phyloP scores from a whole-genome alignment of 768 basidiomycete species.

The Termitomyces sp. region DNA sequence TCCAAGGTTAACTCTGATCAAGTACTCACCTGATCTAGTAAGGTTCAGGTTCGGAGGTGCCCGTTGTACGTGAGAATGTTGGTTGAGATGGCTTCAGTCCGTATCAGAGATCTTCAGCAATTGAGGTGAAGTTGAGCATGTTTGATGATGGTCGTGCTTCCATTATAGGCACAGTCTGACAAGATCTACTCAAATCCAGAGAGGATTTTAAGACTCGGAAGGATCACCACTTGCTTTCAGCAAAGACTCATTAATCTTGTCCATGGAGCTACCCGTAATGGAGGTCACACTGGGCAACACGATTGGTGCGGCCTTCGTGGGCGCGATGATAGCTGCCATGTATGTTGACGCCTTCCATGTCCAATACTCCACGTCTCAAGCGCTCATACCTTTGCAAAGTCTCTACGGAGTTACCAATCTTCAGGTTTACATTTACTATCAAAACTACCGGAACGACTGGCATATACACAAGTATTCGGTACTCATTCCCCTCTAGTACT shows the following conservation, averaged over 20 bases:
- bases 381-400: conserved; percentile 6
- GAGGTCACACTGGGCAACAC: conserved; percentile 25
- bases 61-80: too few relatives aligned
- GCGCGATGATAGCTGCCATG: conserved; percentile 26
- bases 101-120: too few relatives aligned
- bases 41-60: too few relatives aligned
- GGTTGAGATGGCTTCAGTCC: too few relatives aligned
- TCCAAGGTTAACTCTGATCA: too few relatives aligned
- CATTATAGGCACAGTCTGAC: neutral
- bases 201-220: neutral
- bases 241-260: neutral
- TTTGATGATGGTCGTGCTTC: too few relatives aligned
- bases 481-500: neutral
- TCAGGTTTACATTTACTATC: conserved; percentile 24
- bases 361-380: neutral
- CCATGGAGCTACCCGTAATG: conserved; percentile 1
- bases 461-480: conserved; percentile 21
- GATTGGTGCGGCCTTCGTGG: conserved; percentile 28
- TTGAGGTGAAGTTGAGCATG: too few relatives aligned
- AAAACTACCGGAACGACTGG: conserved; percentile 24
- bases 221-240: too few relatives aligned
- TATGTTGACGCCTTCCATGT: conserved; percentile 15
- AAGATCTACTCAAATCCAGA: neutral
- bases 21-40: too few relatives aligned
- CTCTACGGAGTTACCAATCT: conserved; percentile 23